Conservation (phyloP, 1,139 yeast species). For the Diutina pseudorugosa region DNA sequence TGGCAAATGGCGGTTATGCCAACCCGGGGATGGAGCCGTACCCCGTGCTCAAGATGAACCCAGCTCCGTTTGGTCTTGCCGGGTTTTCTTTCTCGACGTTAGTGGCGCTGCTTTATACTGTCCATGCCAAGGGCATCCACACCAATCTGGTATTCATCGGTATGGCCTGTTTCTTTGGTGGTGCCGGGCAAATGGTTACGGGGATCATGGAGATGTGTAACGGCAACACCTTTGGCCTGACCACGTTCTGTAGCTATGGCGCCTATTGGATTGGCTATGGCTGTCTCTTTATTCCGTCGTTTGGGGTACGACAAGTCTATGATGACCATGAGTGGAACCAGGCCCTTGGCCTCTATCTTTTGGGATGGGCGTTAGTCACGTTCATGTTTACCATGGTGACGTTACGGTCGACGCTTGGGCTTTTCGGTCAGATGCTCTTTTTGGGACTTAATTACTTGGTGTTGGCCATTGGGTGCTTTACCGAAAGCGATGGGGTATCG, state of each 20-base stretch:
- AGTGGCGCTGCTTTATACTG: not conserved
- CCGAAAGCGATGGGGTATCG: not conserved
- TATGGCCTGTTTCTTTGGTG: constrained; percentile 2
- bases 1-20: not conserved
- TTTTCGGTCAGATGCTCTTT: not conserved
- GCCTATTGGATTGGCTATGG: constrained; percentile 3
- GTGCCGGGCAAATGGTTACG: not conserved
- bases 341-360: not conserved
- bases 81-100: not conserved
- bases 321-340: not conserved
- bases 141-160: not conserved
- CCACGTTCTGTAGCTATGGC: constrained; percentile 1
- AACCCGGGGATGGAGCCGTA: constrained; percentile 2
- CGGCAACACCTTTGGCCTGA: constrained; percentile 4
- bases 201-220: not conserved
- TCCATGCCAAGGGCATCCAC: constrained; percentile 1
- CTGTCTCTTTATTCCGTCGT: not conserved
- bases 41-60: not conserved
- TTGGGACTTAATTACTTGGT: not conserved
- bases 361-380: constrained; percentile 1
- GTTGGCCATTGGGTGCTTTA: not conserved
- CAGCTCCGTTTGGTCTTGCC: constrained; percentile 1
- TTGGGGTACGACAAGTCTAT: not conserved
- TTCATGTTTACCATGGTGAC: constrained; percentile 1
- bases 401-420: not conserved